phyloP scores from a whole-genome alignment of 2,329 filamentous ascomycete genomes.

The Ampelomyces quisqualis region DNA sequence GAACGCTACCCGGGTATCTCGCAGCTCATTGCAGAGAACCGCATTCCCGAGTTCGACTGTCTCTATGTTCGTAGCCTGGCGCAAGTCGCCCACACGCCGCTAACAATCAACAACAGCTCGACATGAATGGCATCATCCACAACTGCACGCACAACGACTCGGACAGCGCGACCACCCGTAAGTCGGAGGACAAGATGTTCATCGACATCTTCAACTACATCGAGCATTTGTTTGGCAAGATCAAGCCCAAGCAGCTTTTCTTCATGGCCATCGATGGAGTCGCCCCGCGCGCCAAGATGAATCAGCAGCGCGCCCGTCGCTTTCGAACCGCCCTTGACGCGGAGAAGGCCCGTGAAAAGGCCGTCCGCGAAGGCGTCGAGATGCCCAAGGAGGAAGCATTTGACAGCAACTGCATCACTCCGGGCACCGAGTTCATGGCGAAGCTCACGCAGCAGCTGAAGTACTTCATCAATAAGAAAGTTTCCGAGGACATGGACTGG shows the following conservation, averaged over 20 bases:
- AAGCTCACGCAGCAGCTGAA: constrained; percentile 91
- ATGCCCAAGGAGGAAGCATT: constrained; percentile 95
- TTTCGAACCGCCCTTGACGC: constrained; percentile 93
- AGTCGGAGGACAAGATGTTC: constrained; percentile 99
- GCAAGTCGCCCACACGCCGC: constrained; percentile 5
- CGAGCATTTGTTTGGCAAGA: constrained; percentile 96
- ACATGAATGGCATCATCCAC: constrained; percentile 99
- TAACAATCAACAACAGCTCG: constrained; percentile 56
- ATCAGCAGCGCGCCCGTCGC: constrained; percentile 92
- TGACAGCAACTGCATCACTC: constrained; percentile 98
- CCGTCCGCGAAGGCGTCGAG: constrained; percentile 81
- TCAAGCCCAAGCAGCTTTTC: constrained; percentile 96
- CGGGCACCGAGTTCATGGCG: constrained; percentile 97
- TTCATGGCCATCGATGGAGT: constrained; percentile 99
- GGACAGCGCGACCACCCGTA: constrained; percentile 84
- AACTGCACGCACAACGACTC: constrained; percentile 98
- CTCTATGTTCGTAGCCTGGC: constrained; percentile 67
- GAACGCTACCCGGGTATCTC: constrained; percentile 99
- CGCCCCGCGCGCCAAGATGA: constrained; percentile 98
- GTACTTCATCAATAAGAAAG: constrained; percentile 99
- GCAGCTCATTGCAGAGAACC: constrained; percentile 96
- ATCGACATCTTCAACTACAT: constrained; percentile 99
- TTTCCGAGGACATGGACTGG: constrained; percentile 96
- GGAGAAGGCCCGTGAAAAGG: constrained; percentile 88
- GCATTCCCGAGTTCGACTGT: constrained; percentile 98